These are phyloP conservation scores for Leptomonas pyrrhocoris DNA, from an alignment of 208 protist genomes.

Conservation along the genomic window DNA sequence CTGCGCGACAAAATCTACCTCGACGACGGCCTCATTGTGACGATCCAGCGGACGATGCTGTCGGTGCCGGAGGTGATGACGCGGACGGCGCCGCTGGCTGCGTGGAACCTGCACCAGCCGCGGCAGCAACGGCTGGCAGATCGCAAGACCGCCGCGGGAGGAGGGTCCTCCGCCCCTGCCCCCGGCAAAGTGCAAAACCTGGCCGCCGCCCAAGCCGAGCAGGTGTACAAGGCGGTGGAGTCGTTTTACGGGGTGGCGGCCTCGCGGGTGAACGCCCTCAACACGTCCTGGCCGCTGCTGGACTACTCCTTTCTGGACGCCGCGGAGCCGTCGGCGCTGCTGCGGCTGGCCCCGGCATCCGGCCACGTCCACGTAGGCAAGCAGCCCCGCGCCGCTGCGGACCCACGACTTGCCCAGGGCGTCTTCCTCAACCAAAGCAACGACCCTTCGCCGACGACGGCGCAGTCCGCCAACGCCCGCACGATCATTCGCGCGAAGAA, in stretches of 20 bases:
- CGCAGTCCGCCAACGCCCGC: constrained; percentile 25
- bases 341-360: constrained; percentile 44
- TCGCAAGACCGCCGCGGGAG: background rate
- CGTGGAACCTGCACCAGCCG: constrained; percentile 8
- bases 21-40: constrained; percentile 78
- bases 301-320: constrained; percentile 62
- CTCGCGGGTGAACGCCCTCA: constrained; percentile 44
- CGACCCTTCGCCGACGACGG: constrained; percentile 43
- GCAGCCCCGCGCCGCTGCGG: constrained; percentile 33
- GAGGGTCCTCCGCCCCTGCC: background rate
- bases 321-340: constrained; percentile 43
- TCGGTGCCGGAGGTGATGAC: constrained; percentile 65
- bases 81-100: constrained; percentile 10
- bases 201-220: constrained; percentile 21
- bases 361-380: constrained; percentile 49
- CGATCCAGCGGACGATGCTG: constrained; percentile 78
- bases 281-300: constrained; percentile 43
- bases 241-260: constrained; percentile 54
- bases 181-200: background rate
- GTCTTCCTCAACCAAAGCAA: constrained; percentile 77
- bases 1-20: constrained; percentile 82
- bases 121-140: constrained; percentile 23
- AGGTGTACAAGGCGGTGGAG: constrained; percentile 39
- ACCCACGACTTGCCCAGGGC: constrained; percentile 65
- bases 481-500: constrained; percentile 87